phyloP scores from a whole-genome alignment of 2,329 filamentous ascomycete genomes.

The Canariomyces notabilis region DNA sequence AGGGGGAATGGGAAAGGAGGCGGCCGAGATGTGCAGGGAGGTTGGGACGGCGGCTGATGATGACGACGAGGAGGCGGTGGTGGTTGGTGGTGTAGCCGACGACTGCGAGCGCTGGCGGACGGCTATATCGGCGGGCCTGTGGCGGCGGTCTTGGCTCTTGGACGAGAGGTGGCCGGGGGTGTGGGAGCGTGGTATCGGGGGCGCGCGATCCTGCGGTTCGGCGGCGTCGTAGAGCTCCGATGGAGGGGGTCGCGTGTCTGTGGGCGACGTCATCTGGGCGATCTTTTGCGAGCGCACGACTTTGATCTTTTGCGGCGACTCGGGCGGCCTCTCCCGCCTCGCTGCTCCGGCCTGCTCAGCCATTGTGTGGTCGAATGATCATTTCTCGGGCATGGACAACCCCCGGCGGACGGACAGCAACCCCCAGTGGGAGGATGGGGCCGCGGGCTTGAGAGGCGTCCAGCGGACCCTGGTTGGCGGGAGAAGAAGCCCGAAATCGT shows the following conservation, averaged over 20 bases:
- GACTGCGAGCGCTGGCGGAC: slow-evolving; percentile 53
- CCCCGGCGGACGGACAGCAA: not conserved
- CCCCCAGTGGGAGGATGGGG: slow-evolving; percentile 1
- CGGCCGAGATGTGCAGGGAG: slow-evolving; percentile 23
- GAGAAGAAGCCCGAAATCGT: too few relatives aligned
- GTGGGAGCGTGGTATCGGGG: slow-evolving; percentile 49
- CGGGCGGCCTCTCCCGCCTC: slow-evolving; percentile 25
- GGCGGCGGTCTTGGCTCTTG: slow-evolving; percentile 49
- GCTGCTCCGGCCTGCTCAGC: slow-evolving; percentile 36
- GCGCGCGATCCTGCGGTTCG: slow-evolving; percentile 33
- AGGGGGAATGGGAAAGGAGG: slow-evolving; percentile 16
- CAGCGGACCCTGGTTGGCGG: not conserved
- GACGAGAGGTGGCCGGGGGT: slow-evolving; percentile 57
- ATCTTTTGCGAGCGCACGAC: slow-evolving; percentile 52
- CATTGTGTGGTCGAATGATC: slow-evolving; percentile 35
- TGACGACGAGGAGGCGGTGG: slow-evolving; percentile 28
- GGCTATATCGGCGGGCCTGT: slow-evolving; percentile 48
- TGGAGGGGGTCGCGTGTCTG: slow-evolving; percentile 30
- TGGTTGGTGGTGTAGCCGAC: slow-evolving; percentile 34
- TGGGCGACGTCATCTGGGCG: slow-evolving; percentile 27
- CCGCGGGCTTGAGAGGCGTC: not conserved
- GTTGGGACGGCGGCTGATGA: slow-evolving; percentile 28
- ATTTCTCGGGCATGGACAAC: slow-evolving; percentile 23
- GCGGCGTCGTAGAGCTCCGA: slow-evolving; percentile 27
- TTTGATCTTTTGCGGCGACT: slow-evolving; percentile 39